phyloP scores from a whole-genome alignment of 116 monocot genomes.

The Dioscorea cayenensis region DNA sequence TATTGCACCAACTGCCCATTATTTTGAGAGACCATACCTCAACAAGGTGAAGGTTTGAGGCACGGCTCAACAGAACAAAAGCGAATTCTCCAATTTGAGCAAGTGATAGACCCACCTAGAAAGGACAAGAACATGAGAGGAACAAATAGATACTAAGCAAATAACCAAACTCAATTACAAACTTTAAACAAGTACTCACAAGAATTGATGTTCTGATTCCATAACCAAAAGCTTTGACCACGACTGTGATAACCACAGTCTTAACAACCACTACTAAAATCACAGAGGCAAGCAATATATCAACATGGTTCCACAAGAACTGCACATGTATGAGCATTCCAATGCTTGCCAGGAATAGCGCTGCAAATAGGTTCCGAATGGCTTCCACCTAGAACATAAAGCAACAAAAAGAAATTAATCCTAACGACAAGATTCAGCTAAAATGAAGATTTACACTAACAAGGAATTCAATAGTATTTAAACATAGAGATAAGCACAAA shows the following conservation, averaged over 20 bases:
- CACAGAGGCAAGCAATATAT: conserved; percentile 87
- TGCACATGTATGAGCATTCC: conserved; percentile 97
- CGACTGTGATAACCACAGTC: conserved; percentile 55
- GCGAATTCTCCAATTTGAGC: conserved; percentile 99
- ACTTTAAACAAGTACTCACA: conserved; percentile 36
- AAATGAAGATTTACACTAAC: too few species aligned
- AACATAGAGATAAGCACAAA: too few species aligned
- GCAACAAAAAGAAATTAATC: too few species aligned
- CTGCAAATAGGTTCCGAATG: conserved; percentile 96
- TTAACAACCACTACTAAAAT: conserved; percentile 86
- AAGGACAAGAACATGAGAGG: conserved; percentile 7
- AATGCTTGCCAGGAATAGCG: conserved; percentile 95
- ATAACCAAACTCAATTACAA: neutral
- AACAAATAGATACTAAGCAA: neutral
- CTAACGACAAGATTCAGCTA: too few species aligned
- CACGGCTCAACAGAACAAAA: conserved; percentile 92
- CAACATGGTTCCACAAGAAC: conserved; percentile 93
- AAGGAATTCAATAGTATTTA: too few species aligned
- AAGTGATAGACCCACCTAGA: conserved; percentile 81
- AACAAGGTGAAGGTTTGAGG: conserved; percentile 95
- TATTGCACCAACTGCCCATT: too few species aligned
- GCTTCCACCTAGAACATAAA: conserved; percentile 62
- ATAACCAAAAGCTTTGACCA: conserved; percentile 83
- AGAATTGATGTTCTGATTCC: conserved; percentile 74
- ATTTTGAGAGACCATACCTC: conserved; percentile 30